Evolutionary conservation across 2,329 filamentous ascomycete genomes (phyloP).

Genomic region (Fusarium paranaense): DNA sequence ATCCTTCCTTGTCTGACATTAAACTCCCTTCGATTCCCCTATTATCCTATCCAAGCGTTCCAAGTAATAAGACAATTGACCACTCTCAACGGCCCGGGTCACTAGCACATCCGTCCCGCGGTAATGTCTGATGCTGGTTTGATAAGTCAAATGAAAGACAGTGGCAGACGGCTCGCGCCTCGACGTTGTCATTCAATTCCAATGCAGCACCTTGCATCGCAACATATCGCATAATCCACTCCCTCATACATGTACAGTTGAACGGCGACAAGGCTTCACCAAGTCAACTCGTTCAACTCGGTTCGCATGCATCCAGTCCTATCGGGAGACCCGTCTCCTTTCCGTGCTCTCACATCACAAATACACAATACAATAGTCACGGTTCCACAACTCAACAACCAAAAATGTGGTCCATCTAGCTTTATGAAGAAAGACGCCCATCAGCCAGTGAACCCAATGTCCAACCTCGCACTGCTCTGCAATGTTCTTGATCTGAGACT

Average conservation of each 20-base stretch:
- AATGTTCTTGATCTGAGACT: conserved; percentile 16
- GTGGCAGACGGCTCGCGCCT: neutral
- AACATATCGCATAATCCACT: neutral
- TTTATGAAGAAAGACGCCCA: conserved; percentile 1
- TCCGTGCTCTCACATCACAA: conserved; percentile 5
- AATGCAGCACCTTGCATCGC: conserved; percentile 7
- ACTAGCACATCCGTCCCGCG: neutral
- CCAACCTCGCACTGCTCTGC: conserved; percentile 7
- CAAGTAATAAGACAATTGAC: neutral
- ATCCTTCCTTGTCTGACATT: neutral
- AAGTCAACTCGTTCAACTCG: neutral
- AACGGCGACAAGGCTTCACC: neutral
- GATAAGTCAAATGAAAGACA: neutral
- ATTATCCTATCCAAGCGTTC: neutral
- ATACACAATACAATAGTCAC: conserved; percentile 6
- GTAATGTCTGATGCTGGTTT: neutral
- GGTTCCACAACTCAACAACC: neutral
- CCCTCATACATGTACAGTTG: conserved; percentile 12
- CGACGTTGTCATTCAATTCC: conserved; percentile 22
- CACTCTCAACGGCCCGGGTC: neutral
- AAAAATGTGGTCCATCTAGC: neutral
- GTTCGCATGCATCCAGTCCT: neutral
- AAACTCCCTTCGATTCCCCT: neutral
- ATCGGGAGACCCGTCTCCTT: conserved; percentile 8
- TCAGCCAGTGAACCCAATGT: conserved; percentile 4